Percentiles rank a stretch among this genome's conserved stretches.
phyloP scores from a whole-genome alignment of 1,139 yeast species.

The Suhomyces bokatorum region DNA sequence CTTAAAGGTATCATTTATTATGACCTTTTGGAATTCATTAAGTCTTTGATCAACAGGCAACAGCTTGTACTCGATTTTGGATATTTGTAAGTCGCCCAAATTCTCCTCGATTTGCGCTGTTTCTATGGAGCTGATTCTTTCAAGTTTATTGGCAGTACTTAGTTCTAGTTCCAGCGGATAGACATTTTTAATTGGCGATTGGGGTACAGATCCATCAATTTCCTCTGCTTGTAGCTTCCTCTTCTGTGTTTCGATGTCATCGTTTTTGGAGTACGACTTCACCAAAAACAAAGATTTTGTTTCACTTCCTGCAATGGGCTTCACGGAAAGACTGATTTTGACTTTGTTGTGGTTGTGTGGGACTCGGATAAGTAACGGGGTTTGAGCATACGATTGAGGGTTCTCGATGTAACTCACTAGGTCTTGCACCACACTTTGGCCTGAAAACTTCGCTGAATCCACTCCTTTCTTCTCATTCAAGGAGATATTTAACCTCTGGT shows the following conservation, averaged over 20 bases:
- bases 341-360: conserved; percentile 24
- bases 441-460: conserved; percentile 19
- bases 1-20: conserved; percentile 35
- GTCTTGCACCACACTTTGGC: conserved; percentile 10
- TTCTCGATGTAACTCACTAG: conserved; percentile 30
- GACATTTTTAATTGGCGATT: neutral
- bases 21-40: conserved; percentile 25
- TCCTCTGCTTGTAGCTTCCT: conserved; percentile 1
- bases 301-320: conserved; percentile 11
- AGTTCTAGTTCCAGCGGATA: neutral
- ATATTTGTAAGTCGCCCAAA: conserved; percentile 19
- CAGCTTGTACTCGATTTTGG: conserved; percentile 28
- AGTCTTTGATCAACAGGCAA: conserved; percentile 29
- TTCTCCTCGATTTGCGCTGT: conserved; percentile 2
- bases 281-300: conserved; percentile 30
- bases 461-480: conserved; percentile 22
- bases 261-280: conserved; percentile 21
- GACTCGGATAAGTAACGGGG: conserved; percentile 33
- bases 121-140: conserved; percentile 2
- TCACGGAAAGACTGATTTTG: conserved; percentile 31
- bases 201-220: neutral
- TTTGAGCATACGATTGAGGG: conserved; percentile 10
- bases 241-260: conserved; percentile 14
- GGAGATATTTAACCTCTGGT: conserved; percentile 21
- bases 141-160: neutral